Conservation (phyloP, 176 grass and related monocot species). For the Pontederia paniculata region DNA sequence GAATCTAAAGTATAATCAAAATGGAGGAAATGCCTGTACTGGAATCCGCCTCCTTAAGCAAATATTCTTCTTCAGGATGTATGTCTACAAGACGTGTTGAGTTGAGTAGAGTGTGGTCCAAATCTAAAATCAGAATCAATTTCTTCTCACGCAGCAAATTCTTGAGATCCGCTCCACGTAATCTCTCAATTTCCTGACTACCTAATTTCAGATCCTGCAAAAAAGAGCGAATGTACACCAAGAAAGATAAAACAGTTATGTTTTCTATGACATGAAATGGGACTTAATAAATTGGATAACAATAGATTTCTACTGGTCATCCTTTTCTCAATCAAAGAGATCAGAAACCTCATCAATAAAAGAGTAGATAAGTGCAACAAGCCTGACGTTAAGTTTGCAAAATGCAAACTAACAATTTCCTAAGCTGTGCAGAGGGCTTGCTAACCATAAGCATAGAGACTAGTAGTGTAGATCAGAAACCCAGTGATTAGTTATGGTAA, state of each 20-base stretch:
- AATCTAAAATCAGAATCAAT: slow-evolving; percentile 66
- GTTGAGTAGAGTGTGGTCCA: slow-evolving; percentile 90
- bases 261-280: too few species aligned
- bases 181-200: slow-evolving; percentile 62
- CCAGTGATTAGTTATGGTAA: too few species aligned
- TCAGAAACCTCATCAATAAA: too few species aligned
- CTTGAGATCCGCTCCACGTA: slow-evolving; percentile 47
- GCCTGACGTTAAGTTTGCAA: too few species aligned
- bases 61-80: slow-evolving; percentile 50
- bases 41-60: slow-evolving; percentile 40
- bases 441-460: too few species aligned
- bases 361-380: too few species aligned
- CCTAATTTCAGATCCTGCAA: slow-evolving; percentile 62
- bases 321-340: too few species aligned
- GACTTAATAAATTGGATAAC: too few species aligned
- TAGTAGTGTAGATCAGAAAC: too few species aligned
- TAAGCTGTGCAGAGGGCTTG: too few species aligned
- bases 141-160: slow-evolving; percentile 64
- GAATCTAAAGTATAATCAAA: not conserved
- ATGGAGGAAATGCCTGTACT: slow-evolving; percentile 36
- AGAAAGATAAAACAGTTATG: slow-evolving; percentile 1
- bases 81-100: slow-evolving; percentile 54
- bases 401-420: too few species aligned
- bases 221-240: not conserved
- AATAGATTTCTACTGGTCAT: too few species aligned